phyloP scores from a whole-genome alignment of 306 rosid genomes.

The Pterocarpus santalinus region DNA sequence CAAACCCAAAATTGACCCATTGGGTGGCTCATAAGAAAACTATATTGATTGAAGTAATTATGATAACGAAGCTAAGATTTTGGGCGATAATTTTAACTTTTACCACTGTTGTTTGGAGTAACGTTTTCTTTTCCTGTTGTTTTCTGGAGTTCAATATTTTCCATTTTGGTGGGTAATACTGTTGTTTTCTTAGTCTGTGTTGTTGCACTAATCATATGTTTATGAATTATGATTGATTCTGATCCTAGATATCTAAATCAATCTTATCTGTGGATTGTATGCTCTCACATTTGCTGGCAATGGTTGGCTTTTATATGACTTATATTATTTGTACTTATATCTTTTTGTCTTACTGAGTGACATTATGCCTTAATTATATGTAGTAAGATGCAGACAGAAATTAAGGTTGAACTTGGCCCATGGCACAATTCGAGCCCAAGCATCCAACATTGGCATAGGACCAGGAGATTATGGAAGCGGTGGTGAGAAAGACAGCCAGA shows the following conservation, averaged over 20 bases:
- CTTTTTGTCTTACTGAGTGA: conserved; percentile 38
- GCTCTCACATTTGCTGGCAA: not conserved
- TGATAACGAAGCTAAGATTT: conserved; percentile 4
- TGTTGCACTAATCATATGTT: conserved; percentile 28
- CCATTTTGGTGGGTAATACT: conserved; percentile 7
- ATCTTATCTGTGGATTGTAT: conserved; percentile 2
- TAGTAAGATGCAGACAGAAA: conserved; percentile 71
- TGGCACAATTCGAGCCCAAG: conserved; percentile 65
- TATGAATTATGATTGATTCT: conserved; percentile 17
- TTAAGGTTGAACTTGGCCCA: conserved; percentile 49
- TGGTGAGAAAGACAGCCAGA: conserved; percentile 57
- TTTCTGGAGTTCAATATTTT: conserved; percentile 24
- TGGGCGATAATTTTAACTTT: not conserved
- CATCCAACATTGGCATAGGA: conserved; percentile 79
- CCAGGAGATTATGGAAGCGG: conserved; percentile 72
- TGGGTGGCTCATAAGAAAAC: conserved; percentile 17
- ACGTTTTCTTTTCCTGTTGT: not conserved
- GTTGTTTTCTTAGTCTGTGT: not conserved
- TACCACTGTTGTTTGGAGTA: conserved; percentile 10
- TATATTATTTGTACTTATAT: conserved; percentile 3
- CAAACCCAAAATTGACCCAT: conserved; percentile 2
- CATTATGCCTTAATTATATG: conserved; percentile 52
- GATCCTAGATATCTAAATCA: conserved; percentile 14
- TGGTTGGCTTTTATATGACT: conserved; percentile 3
- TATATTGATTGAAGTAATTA: not conserved